Evolutionary conservation across 106 monocot genomes (phyloP), one percentile per base, ranked within the genome.

Genomic region (Dendrobium nobile): DNA sequence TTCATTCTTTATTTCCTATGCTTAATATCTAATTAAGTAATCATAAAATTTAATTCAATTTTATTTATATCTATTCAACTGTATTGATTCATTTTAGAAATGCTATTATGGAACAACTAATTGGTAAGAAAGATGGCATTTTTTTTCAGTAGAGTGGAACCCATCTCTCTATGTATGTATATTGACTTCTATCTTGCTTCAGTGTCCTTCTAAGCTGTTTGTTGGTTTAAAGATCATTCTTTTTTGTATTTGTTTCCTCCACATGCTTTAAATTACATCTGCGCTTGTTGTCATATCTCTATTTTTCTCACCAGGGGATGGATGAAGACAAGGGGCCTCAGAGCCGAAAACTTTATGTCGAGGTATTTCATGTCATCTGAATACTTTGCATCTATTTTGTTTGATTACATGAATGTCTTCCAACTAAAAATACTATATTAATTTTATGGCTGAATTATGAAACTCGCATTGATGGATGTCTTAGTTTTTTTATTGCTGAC

Each of bases 271-370:
- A 61, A 61, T 61, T 22, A 7, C 6, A 4, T 61, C 61, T 16
- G 56, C 13, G 8, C 22, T 4, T 61, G 22, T 61, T 7, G 8
- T 22, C 61, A 61, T 61, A 1, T 61, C 61, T 61, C 4, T 58
- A 58, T 61, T 61, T 51, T 13, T 51, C 13, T 51, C 51, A 51
- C n/a, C 84, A 98, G 97, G 94, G 92, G 11, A 94, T 98, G 89
- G 92, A 98, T 83, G 97, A 98, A 86, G 94, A 91, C 80, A 91
- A 88, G 82, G 92, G 92, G 27, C 91, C 94, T 28, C 92, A 90
- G 83, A 89, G 89, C 67, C 89, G 94, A 85, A 98, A 98, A 79
- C 78, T 95, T 59, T 98, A 95, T 86, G 91, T 89, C 40, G 91
- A 98, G 97, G 97, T 98, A 83, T 51, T 37, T 26, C 27, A 64